phyloP scores from a whole-genome alignment of 805 yeast species.

The Wickerhamomyces hampshirensis region DNA sequence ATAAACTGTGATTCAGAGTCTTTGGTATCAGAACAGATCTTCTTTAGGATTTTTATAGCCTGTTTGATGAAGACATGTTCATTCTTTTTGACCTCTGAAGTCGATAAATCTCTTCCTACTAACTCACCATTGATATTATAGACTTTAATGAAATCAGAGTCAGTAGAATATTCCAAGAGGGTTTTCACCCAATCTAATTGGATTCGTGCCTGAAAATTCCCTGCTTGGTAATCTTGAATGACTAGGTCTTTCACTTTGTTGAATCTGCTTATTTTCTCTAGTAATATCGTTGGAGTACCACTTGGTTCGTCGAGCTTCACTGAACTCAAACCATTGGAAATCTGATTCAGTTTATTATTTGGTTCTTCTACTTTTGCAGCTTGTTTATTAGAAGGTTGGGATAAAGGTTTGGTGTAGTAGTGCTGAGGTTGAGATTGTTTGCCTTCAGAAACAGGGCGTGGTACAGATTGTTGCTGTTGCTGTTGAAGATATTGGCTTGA shows the following conservation, averaged over 20 bases:
- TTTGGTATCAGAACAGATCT: constrained; percentile 43
- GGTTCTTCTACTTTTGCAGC: too few species aligned
- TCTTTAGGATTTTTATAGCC: constrained; percentile 55
- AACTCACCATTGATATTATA: constrained; percentile 45
- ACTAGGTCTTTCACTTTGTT: constrained; percentile 28
- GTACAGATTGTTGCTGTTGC: not conserved
- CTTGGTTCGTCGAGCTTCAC: constrained; percentile 1
- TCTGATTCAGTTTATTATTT: not conserved
- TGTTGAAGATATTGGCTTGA: constrained; percentile 2
- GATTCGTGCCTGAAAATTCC: constrained; percentile 40
- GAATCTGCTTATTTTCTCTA: constrained; percentile 29
- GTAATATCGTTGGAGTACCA: not conserved
- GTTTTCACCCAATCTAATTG: constrained; percentile 63
- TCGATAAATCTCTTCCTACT: constrained; percentile 30
- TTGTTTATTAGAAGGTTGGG: too few species aligned
- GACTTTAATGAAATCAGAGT: constrained; percentile 35
- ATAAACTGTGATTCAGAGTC: constrained; percentile 54
- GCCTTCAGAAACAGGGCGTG: not conserved
- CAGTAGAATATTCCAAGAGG: constrained; percentile 43
- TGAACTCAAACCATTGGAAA: constrained; percentile 23
- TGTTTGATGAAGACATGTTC: constrained; percentile 51
- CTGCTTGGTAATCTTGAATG: constrained; percentile 28
- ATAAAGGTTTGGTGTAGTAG: too few species aligned
- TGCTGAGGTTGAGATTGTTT: not conserved
- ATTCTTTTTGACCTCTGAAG: constrained; percentile 44